Conservation (phyloP, 768 basidiomycete genomes). For the Leccinum obscurum region DNA sequence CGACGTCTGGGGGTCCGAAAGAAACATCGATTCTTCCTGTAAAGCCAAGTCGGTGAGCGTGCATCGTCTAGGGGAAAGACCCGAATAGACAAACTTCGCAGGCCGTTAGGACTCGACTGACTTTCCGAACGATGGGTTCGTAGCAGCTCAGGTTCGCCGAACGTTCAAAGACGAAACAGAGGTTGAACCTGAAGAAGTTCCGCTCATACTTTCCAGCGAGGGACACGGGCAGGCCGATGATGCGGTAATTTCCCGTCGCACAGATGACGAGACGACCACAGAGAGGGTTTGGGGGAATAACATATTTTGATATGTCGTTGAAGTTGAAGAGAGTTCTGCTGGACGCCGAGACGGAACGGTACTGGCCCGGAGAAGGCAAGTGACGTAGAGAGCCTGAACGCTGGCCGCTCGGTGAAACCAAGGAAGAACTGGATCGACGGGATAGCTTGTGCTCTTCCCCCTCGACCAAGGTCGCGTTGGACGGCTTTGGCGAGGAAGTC, state of each 20-base stretch:
- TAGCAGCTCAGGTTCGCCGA: slow-evolving; percentile 92
- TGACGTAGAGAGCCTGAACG: slow-evolving; percentile 43
- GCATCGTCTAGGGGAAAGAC: not conserved
- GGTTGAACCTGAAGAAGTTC: slow-evolving; percentile 89
- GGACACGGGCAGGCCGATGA: slow-evolving; percentile 90
- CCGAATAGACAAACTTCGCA: slow-evolving; percentile 70
- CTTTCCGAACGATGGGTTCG: slow-evolving; percentile 94
- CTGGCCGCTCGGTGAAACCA: slow-evolving; percentile 47
- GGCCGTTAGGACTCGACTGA: slow-evolving; percentile 81
- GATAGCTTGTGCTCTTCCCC: slow-evolving; percentile 41
- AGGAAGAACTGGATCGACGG: slow-evolving; percentile 52
- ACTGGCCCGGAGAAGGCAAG: slow-evolving; percentile 42
- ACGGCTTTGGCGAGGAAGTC: slow-evolving; percentile 37
- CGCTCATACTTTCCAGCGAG: slow-evolving; percentile 75
- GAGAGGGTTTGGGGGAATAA: slow-evolving; percentile 84
- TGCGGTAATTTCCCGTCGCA: slow-evolving; percentile 75
- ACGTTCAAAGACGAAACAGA: slow-evolving; percentile 95
- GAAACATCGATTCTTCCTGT: slow-evolving; percentile 86
- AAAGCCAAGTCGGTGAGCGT: slow-evolving; percentile 7
- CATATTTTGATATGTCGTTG: slow-evolving; percentile 88
- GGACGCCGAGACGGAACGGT: slow-evolving; percentile 47
- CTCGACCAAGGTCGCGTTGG: slow-evolving; percentile 32
- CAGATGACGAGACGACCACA: slow-evolving; percentile 90
- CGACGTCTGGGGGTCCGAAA: slow-evolving; percentile 72
- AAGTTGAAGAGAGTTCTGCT: slow-evolving; percentile 78